These are phyloP conservation scores for Wickerhamomyces bovis DNA, from an alignment of 805 yeast species.

Conservation along the genomic window DNA sequence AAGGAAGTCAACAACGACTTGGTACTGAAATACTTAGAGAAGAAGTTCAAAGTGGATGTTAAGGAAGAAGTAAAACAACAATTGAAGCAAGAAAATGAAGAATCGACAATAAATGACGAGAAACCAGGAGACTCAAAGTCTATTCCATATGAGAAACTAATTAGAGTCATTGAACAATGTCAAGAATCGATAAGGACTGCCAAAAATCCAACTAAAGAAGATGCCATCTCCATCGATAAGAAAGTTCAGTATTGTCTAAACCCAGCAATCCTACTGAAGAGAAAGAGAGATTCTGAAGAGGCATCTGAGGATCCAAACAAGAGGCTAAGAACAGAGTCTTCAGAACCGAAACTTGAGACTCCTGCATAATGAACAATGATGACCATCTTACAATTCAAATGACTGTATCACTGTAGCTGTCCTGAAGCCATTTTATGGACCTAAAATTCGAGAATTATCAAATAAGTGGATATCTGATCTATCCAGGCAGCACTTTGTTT, in stretches of 20 bases:
- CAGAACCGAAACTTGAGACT: background rate
- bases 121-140: constrained; percentile 4
- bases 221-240: constrained; percentile 55
- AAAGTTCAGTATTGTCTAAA: constrained; percentile 58
- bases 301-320: constrained; percentile 24
- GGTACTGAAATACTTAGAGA: constrained; percentile 58
- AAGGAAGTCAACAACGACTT: constrained; percentile 59
- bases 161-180: constrained; percentile 44
- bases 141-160: constrained; percentile 33
- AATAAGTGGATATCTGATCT: too few species aligned
- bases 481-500: too few species aligned
- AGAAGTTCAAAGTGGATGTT: constrained; percentile 39
- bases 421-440: too few species aligned
- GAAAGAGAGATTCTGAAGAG: constrained; percentile 29
- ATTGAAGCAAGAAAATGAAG: constrained; percentile 15
- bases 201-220: constrained; percentile 48
- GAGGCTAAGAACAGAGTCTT: constrained; percentile 18
- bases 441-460: too few species aligned
- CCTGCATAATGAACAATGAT: background rate
- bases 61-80: constrained; percentile 7
- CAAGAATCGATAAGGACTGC: constrained; percentile 37
- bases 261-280: constrained; percentile 48
- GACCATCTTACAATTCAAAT: background rate
- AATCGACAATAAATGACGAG: background rate
- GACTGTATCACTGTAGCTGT: background rate